Evolutionary conservation across 2,329 filamentous ascomycete genomes (phyloP).

Genomic region (Zymoseptoria passerinii): DNA sequence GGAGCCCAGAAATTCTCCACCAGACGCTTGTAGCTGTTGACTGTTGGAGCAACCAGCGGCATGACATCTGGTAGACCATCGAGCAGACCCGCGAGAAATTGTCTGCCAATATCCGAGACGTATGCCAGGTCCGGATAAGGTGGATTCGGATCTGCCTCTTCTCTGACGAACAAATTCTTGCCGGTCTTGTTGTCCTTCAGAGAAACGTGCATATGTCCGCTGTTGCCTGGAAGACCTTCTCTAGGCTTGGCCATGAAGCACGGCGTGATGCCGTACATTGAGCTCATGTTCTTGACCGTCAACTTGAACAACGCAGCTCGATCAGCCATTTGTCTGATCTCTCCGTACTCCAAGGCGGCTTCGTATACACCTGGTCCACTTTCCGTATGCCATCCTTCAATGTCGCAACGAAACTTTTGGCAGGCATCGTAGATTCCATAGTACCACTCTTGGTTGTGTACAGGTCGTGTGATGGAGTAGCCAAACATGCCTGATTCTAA

Average conservation of each 20-base stretch:
- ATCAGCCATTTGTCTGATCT: conserved; percentile 84
- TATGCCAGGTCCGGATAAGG: conserved; percentile 66
- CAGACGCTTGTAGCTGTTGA: conserved; percentile 96
- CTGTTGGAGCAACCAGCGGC: conserved; percentile 85
- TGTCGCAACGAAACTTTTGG: conserved; percentile 65
- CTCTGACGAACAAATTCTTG: conserved; percentile 75
- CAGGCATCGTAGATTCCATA: conserved; percentile 80
- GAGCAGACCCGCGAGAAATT: conserved; percentile 86
- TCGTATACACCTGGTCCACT: conserved; percentile 92
- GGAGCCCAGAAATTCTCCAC: conserved; percentile 99
- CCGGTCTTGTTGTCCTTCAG: conserved; percentile 64
- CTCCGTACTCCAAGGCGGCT: conserved; percentile 84
- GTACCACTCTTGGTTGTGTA: conserved; percentile 88
- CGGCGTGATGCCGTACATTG: conserved; percentile 82
- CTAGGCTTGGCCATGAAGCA: conserved; percentile 99
- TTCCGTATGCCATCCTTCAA: conserved; percentile 95
- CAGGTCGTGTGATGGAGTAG: conserved; percentile 77
- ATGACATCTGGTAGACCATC: conserved; percentile 89
- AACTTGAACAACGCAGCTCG: conserved; percentile 91
- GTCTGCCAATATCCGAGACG: conserved; percentile 78
- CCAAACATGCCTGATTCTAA: conserved; percentile 94
- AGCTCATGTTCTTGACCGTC: conserved; percentile 79
- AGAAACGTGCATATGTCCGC: conserved; percentile 91
- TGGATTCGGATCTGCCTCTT: conserved; percentile 60
- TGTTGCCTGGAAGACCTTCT: conserved; percentile 85